phyloP scores from a whole-genome alignment of 2,329 filamentous ascomycete species.

The Fusarium palustre region DNA sequence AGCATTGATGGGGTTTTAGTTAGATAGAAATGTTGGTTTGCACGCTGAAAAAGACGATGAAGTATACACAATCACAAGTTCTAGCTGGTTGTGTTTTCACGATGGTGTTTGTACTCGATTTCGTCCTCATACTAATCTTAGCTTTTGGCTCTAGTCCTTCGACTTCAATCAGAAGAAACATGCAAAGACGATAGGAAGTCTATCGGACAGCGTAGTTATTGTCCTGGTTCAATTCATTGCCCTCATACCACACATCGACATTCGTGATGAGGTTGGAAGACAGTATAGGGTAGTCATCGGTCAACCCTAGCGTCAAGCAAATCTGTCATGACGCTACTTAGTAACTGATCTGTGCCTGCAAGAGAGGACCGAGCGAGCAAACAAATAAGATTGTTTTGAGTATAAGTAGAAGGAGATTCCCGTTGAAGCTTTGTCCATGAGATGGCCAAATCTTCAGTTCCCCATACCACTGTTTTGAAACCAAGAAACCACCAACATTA shows the following conservation, averaged over 20 bases:
- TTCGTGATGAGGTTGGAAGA: background rate
- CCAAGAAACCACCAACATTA: background rate
- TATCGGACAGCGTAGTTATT: background rate
- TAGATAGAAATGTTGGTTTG: conserved; percentile 37
- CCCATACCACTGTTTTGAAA: background rate
- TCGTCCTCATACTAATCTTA: no score
- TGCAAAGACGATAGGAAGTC: background rate
- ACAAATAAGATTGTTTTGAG: background rate
- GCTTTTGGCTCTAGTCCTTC: fast-evolving
- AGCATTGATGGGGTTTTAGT: conserved; percentile 34
- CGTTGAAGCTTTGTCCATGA: background rate
- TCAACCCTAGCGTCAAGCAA: background rate
- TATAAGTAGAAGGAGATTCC: background rate
- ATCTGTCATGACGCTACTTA: background rate
- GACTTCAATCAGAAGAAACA: background rate
- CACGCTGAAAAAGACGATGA: conserved; percentile 9
- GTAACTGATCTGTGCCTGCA: background rate
- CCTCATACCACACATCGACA: background rate
- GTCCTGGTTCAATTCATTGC: background rate
- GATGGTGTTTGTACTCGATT: background rate
- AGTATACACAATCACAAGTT: background rate
- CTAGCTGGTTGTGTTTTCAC: background rate
- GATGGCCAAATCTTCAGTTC: background rate
- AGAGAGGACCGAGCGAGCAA: background rate
- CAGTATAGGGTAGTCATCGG: background rate